A percentile compares a stretch with the other conserved stretches of the same genome.
phyloP scores from a whole-genome alignment of 495 filamentous ascomycete species.

The Gamarada debralockiae region DNA sequence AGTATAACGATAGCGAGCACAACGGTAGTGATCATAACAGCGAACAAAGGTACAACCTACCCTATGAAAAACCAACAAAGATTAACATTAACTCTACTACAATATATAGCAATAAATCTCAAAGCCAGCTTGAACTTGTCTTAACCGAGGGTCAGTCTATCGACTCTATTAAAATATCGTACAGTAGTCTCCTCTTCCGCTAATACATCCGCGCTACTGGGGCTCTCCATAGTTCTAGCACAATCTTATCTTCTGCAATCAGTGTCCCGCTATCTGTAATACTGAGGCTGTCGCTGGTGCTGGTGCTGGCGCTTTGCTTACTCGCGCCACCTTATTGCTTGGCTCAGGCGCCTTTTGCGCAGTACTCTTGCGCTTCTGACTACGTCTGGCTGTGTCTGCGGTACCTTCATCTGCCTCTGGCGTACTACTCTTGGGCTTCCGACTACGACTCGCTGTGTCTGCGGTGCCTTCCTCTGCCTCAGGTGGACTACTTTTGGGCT shows the following conservation, averaged over 20 bases:
- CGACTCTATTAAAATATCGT: constrained; percentile 4
- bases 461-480: too few relatives aligned
- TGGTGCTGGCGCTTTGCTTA: too few relatives aligned
- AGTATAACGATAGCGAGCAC: too few relatives aligned
- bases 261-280: constrained; percentile 3
- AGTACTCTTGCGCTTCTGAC: constrained; percentile 24
- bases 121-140: constrained; percentile 15
- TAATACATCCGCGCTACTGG: too few relatives aligned
- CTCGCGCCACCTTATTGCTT: too few relatives aligned
- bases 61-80: constrained; percentile 13
- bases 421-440: too few relatives aligned
- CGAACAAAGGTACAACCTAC: constrained; percentile 7
- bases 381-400: too few relatives aligned
- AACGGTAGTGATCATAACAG: too few relatives aligned
- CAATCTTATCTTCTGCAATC: constrained; percentile 17
- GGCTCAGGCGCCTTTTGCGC: background rate
- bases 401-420: too few relatives aligned
- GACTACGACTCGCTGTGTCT: too few relatives aligned
- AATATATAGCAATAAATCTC: constrained; percentile 15
- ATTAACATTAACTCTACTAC: constrained; percentile 15
- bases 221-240: too few relatives aligned
- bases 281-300: background rate
- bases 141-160: constrained; percentile 11
- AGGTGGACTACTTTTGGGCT: too few relatives aligned
- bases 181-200: constrained; percentile 11